Percentiles rank a stretch among this genome's conserved stretches.
Conservation (phyloP, 768 basidiomycete genomes). For the Tephrocybe rancida region DNA sequence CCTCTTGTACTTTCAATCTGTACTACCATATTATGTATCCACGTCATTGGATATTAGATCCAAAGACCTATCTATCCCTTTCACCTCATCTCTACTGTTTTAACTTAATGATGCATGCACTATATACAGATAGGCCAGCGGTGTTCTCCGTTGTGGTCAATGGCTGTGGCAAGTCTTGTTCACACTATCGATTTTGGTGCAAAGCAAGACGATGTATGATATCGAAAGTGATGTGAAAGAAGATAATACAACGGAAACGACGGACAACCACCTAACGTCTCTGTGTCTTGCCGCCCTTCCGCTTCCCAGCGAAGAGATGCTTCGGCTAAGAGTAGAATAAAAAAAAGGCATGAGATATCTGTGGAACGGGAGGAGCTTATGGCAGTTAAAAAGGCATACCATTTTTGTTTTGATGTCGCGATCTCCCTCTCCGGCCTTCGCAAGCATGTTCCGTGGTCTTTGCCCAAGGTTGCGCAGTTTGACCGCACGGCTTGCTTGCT, state of each 20-base stretch:
- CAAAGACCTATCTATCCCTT: not conserved
- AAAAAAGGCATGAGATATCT: constrained; percentile 2
- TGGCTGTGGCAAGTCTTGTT: no score
- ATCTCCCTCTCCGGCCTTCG: constrained; percentile 91
- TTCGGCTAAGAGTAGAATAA: constrained; percentile 60
- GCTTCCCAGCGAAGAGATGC: constrained; percentile 84
- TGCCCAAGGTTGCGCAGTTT: constrained; percentile 87
- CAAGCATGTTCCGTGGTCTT: constrained; percentile 83
- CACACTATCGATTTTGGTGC: no score
- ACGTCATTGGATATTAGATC: not conserved
- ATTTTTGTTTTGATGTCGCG: constrained; percentile 81
- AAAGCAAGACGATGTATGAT: no score
- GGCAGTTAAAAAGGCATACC: constrained; percentile 45
- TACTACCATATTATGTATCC: not conserved
- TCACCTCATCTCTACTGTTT: not conserved
- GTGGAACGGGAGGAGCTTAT: not conserved
- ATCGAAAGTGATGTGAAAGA: constrained; percentile 1
- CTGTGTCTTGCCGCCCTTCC: constrained; percentile 82
- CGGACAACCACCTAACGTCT: constrained; percentile 51
- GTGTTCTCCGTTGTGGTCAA: no score
- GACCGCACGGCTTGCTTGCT: constrained; percentile 82
- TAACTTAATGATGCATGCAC: no score
- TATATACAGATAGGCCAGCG: no score
- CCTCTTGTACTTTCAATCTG: not conserved
- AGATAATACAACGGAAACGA: constrained; percentile 12